Conservation (phyloP, 768 basidiomycete species). For the Suillus brevipes region DNA sequence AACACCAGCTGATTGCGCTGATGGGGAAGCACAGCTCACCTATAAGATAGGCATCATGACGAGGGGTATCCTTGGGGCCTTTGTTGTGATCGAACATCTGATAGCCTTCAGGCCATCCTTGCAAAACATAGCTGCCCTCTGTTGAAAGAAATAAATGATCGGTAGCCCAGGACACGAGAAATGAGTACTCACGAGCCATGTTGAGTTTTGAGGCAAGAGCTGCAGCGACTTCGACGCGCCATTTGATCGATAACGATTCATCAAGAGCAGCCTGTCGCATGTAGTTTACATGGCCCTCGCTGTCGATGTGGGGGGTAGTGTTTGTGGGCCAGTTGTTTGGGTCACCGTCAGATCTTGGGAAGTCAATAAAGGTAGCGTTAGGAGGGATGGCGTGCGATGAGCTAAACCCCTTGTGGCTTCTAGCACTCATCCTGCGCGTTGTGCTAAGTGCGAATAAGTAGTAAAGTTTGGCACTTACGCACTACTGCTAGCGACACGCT, state of each 20-base stretch:
- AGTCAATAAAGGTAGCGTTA: constrained; percentile 57
- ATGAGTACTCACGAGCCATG: constrained; percentile 46
- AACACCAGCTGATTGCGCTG: neutral
- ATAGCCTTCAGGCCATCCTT: constrained; percentile 67
- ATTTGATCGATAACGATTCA: constrained; percentile 53
- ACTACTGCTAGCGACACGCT: neutral
- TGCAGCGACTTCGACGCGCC: constrained; percentile 49
- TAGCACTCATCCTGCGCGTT: constrained; percentile 23
- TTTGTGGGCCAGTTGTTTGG: constrained; percentile 54
- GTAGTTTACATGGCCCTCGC: constrained; percentile 69
- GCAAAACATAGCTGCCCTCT: constrained; percentile 64
- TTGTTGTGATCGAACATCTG: constrained; percentile 75
- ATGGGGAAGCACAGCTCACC: constrained; percentile 44
- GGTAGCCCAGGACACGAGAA: neutral
- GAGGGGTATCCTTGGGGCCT: constrained; percentile 49
- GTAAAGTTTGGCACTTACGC: constrained; percentile 1
- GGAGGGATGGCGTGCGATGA: constrained; percentile 40
- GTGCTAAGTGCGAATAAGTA: neutral
- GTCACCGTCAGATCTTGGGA: constrained; percentile 63
- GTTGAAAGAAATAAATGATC: constrained; percentile 7
- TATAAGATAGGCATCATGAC: constrained; percentile 78
- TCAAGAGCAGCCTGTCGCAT: constrained; percentile 57
- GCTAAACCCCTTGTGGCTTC: constrained; percentile 4
- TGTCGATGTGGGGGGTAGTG: constrained; percentile 51
- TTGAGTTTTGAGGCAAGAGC: constrained; percentile 45